Conservation (phyloP, 352 stramenopile genomes). For the Plasmopara muralis region DNA sequence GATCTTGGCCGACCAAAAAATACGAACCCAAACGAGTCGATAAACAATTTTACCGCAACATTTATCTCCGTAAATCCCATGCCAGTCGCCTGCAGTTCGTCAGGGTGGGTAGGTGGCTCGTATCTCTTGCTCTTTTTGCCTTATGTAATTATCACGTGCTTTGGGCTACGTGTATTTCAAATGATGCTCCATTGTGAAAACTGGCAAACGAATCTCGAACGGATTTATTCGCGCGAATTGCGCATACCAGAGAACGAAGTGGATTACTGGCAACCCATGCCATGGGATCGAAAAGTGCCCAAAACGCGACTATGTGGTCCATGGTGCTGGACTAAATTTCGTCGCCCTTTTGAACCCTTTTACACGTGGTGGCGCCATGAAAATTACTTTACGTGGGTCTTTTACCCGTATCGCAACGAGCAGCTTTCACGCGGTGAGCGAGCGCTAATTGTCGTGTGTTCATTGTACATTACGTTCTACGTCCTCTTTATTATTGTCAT, state of each 20-base stretch:
- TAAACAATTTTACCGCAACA: constrained; percentile 21
- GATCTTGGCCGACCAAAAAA: constrained; percentile 29
- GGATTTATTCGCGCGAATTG: constrained; percentile 49
- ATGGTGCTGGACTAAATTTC: constrained; percentile 65
- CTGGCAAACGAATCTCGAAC: constrained; percentile 53
- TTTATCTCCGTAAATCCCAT: constrained; percentile 57
- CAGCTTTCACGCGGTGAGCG: constrained; percentile 47
- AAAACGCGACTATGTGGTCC: constrained; percentile 54
- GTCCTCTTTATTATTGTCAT: constrained; percentile 63
- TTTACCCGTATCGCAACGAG: constrained; percentile 64
- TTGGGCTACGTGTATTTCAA: constrained; percentile 55
- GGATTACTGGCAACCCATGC: constrained; percentile 64
- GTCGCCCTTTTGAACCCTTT: constrained; percentile 51
- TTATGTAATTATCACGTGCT: constrained; percentile 44
- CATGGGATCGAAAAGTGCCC: constrained; percentile 64
- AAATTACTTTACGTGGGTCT: constrained; percentile 78
- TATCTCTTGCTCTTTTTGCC: constrained; percentile 57
- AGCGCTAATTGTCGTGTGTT: constrained; percentile 59
- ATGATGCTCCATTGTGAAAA: constrained; percentile 51
- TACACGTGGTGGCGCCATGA: constrained; percentile 73
- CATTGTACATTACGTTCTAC: constrained; percentile 72
- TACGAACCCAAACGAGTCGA: constrained; percentile 14
- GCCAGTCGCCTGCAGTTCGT: constrained; percentile 43
- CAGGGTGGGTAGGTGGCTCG: constrained; percentile 35
- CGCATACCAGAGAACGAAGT: constrained; percentile 54